Percentiles rank a stretch among this genome's conserved stretches.
Conservation (phyloP, 2,329 filamentous ascomycete genomes). For the Phaeophleospora eucalypticola region DNA sequence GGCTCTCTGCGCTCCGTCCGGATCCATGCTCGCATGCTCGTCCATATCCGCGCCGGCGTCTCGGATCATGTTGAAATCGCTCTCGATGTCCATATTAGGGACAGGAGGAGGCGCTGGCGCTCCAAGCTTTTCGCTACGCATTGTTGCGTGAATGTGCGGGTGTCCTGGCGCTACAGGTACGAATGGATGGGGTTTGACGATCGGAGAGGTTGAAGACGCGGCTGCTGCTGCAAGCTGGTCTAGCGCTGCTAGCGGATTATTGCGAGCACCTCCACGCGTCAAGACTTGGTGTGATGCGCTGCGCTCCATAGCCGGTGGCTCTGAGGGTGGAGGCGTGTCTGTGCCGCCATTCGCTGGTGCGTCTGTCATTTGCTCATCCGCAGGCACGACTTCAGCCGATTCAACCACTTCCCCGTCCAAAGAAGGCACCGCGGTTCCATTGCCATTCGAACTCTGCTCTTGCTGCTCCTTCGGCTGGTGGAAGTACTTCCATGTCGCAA, state of each 20-base stretch:
- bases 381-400: slow-evolving; percentile 22
- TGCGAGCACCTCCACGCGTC: slow-evolving; percentile 46
- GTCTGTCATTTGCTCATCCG: slow-evolving; percentile 23
- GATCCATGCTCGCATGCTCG: slow-evolving; percentile 21
- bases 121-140: slow-evolving; percentile 43
- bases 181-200: slow-evolving; percentile 37
- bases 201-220: slow-evolving; percentile 28
- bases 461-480: slow-evolving; percentile 42
- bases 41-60: slow-evolving; percentile 22
- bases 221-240: slow-evolving; percentile 49
- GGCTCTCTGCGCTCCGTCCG: slow-evolving; percentile 19
- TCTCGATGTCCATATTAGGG: slow-evolving; percentile 42
- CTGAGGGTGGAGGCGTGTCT: slow-evolving; percentile 26
- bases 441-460: slow-evolving; percentile 22
- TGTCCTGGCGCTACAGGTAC: slow-evolving; percentile 44
- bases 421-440: slow-evolving; percentile 27
- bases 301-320: slow-evolving; percentile 50
- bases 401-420: slow-evolving; percentile 31
- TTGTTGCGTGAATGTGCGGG: slow-evolving; percentile 35
- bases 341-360: slow-evolving; percentile 23
- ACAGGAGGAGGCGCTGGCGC: slow-evolving; percentile 45
- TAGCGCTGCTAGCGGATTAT: slow-evolving; percentile 49
- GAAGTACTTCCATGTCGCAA: slow-evolving; percentile 56
- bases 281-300: slow-evolving; percentile 55
- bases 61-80: slow-evolving; percentile 48